Base-by-base conservation (phyloP, 805 yeast genomes). In the Suhomyces prunicola region DNA sequence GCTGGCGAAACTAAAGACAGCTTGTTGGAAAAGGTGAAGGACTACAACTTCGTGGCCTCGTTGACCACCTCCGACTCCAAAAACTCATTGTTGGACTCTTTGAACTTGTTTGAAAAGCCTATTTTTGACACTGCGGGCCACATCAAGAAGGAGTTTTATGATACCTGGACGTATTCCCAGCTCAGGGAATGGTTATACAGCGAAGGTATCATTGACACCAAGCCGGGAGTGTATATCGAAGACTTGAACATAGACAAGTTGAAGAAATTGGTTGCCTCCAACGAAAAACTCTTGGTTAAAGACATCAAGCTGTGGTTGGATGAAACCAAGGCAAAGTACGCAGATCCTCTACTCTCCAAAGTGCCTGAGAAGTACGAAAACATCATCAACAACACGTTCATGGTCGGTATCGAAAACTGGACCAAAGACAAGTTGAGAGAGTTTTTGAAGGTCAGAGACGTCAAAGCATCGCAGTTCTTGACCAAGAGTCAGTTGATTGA, bases 161-260 rank as follows among this genome's bases (percentile, higher is more conserved):
- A 80, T 53, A 66, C 73, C 15, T 83, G 87, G 87, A 66, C 82
- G 3, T 72, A 78, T 24, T 70, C 77, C 4, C 87, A 85, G 59
- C 66, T 85, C 54, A 70, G 74, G 59, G 78, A 77, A 54, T 85
- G 88, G 82, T 66, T 86, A 33, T 65, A 72, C 51, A 62, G 70
- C 41, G 82, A 80, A 60, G 69, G 65, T 5, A 24, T 63, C 13
- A 54, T 64, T 36, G 59, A 56, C 50, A 53, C 58, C 44, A 60
- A 60, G 46, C 65, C 66, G 1, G 79, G 78, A 27, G 64, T 75
- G 40, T 65, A 68, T 12, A 60, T 46, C n/a, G 60, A 74, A 42
- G 69, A 70, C 40, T 71, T 73, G 35, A 62, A 68, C n/a, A 47
- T 64, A 10, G 69, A 66, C 19, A 73, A 74, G 33, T 64, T 80